Base-by-base conservation (phyloP, 2,329 filamentous ascomycete genomes). In the Decorospora gaudefroyi region DNA sequence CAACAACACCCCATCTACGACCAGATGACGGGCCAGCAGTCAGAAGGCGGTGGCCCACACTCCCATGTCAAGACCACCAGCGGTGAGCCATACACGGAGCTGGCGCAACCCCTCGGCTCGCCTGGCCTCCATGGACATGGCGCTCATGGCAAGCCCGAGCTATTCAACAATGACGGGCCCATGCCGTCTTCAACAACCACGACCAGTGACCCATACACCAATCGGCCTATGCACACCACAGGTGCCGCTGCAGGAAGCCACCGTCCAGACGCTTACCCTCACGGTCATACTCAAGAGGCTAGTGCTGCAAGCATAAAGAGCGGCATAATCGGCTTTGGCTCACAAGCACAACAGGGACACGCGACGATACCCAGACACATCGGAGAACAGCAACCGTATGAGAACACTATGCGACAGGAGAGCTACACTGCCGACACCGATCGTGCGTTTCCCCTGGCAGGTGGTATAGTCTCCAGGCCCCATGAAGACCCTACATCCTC, bases 291-390 rank as follows among this genome's bases (percentile, higher is more conserved):
- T 17, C 52, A 62, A 10, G 62, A 54, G 4, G 44, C 52, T 7
- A 72, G 67, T 46, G 61, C 59, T 19, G 64, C 65, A 12, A 71
- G 68, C 51, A 69, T 72, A 61, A 71, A 71, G 55, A 72, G 68
- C 44, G 69, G 68, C 34, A 67, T 72, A 10, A 65, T 71, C 36
- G 71, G 71, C 6, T 66, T 67, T 38, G 53, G 59, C 8, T 52
- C 58, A 40, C 51, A 47, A 22, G 35, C 44, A 4, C 19, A 39
- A 7, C 56, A 62, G 17, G 49, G 35, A 13, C 64, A 68, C 45
- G 62, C 64, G 37, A 62, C 63, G 23, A 23, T 12, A 26, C 34
- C 16, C 39, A 47, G 19, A 34, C 46, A 8, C 22, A 46, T 40
- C 27, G 16, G 6, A 15, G 42, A 45, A 11, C 32, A 26, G 1